Evolutionary conservation across 163 green algal genomes (phyloP).

Genomic region (Volvox carteri): DNA sequence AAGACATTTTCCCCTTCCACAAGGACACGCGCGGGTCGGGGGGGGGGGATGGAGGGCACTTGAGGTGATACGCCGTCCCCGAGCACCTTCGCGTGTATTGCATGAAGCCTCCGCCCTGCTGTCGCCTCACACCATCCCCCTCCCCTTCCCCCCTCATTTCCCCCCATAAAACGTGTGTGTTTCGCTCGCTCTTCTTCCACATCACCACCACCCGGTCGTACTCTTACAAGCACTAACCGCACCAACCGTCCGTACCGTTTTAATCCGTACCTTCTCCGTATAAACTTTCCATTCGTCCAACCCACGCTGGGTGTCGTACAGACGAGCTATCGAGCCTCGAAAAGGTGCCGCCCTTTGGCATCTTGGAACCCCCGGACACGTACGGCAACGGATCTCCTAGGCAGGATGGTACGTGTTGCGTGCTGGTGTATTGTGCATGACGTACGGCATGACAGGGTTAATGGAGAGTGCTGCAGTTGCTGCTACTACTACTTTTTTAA

Average conservation of each 20-base stretch:
- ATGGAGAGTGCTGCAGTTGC: neutral
- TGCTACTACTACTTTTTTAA: neutral
- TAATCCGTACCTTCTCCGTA: neutral
- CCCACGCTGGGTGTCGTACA: conserved; percentile 37
- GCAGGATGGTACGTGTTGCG: conserved; percentile 65
- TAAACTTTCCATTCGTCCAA: neutral
- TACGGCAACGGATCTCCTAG: conserved; percentile 66
- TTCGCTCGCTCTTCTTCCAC: neutral
- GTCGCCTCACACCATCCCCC: too few relatives aligned
- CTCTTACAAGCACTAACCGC: neutral
- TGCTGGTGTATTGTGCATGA: neutral
- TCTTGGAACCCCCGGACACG: conserved; percentile 75
- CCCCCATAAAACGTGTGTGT: neutral
- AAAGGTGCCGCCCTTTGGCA: conserved; percentile 85
- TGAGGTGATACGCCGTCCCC: too few relatives aligned
- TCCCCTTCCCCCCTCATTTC: too few relatives aligned
- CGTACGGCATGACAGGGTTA: neutral
- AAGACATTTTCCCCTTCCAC: too few relatives aligned
- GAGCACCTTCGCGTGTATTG: too few relatives aligned
- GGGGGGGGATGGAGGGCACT: too few relatives aligned
- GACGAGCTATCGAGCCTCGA: conserved; percentile 69
- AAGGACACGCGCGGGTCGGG: too few relatives aligned
- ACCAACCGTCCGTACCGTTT: neutral
- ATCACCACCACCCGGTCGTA: neutral
- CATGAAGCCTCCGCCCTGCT: too few relatives aligned